Evolutionary conservation across 208 protist species (phyloP).

Genomic region (Trypanosoma lewisi): DNA sequence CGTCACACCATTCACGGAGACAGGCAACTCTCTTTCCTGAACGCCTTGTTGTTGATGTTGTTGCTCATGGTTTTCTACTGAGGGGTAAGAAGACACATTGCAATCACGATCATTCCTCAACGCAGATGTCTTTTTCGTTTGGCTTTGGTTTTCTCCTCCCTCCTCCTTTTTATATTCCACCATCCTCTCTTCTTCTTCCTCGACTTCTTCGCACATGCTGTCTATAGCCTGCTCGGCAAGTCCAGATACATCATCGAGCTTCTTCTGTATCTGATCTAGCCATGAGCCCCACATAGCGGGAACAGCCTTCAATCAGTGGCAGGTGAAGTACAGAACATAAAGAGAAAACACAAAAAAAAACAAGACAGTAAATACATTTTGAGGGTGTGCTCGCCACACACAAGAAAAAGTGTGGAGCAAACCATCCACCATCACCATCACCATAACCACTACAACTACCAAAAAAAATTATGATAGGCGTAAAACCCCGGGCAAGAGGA

Average conservation of each 20-base stretch:
- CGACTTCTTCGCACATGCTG: slow-evolving; percentile 33
- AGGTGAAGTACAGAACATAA: background rate
- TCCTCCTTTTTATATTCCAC: slow-evolving; percentile 8
- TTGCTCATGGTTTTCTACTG: background rate
- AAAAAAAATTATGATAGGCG: too few relatives aligned
- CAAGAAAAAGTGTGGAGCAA: too few relatives aligned
- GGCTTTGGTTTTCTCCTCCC: background rate
- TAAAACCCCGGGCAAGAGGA: too few relatives aligned
- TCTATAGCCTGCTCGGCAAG: slow-evolving; percentile 31
- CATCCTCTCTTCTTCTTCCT: slow-evolving; percentile 28
- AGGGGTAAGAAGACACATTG: background rate
- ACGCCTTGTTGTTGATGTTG: background rate
- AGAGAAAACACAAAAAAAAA: background rate
- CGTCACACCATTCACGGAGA: background rate
- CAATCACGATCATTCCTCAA: background rate
- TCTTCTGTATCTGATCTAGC: slow-evolving; percentile 67
- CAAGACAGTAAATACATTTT: background rate
- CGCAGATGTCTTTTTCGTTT: background rate
- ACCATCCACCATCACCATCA: too few relatives aligned
- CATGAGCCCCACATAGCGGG: slow-evolving; percentile 57
- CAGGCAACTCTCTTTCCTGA: background rate
- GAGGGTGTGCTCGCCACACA: too few relatives aligned
- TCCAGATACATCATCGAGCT: slow-evolving; percentile 46
- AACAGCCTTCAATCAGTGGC: background rate
- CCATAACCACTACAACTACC: background rate